Percentiles rank a stretch among this genome's conserved stretches.
These are phyloP conservation scores for Cryphonectria japonica DNA, from an alignment of 2,329 filamentous ascomycete genomes.

Conservation along the genomic window DNA sequence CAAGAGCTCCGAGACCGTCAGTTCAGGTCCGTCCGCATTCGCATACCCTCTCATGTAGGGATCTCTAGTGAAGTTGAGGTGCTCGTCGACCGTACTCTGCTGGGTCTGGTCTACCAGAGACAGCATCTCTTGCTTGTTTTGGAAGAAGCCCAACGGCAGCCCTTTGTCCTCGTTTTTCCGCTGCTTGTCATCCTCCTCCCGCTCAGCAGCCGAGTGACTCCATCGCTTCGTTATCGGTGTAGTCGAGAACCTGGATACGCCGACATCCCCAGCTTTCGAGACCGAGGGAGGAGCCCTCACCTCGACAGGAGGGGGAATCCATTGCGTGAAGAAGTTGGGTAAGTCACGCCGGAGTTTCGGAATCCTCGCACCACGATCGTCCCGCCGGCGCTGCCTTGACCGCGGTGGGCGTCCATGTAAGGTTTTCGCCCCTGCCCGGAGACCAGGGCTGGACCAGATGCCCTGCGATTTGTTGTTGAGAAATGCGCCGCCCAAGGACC, in stretches of 20 bases:
- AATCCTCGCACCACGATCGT: constrained; percentile 1
- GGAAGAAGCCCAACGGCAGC: constrained; percentile 9
- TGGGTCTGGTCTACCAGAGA: constrained; percentile 56
- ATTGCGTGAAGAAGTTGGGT: constrained; percentile 26
- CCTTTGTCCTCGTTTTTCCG: background rate
- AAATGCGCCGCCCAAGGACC: constrained; percentile 62
- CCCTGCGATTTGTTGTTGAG: constrained; percentile 49
- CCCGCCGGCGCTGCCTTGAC: constrained; percentile 20
- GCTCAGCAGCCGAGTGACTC: constrained; percentile 22
- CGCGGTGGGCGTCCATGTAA: constrained; percentile 24
- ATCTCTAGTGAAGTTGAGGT: constrained; percentile 55
- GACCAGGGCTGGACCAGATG: constrained; percentile 9
- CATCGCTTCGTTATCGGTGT: constrained; percentile 15
- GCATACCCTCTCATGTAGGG: constrained; percentile 60
- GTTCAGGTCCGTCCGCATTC: constrained; percentile 50
- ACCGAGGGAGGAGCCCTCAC: constrained; percentile 18
- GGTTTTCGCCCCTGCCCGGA: constrained; percentile 15
- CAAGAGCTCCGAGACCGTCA: constrained; percentile 55
- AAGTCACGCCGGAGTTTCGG: constrained; percentile 12
- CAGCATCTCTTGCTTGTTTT: constrained; percentile 51
- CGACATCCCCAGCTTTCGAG: constrained; percentile 10
- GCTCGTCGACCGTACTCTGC: constrained; percentile 54
- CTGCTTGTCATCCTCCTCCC: constrained; percentile 4
- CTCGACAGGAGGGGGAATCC: constrained; percentile 19
- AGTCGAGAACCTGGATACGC: constrained; percentile 18